Base-by-base conservation (phyloP, 179 eudicot species). In the Patellifolia procumbens region DNA sequence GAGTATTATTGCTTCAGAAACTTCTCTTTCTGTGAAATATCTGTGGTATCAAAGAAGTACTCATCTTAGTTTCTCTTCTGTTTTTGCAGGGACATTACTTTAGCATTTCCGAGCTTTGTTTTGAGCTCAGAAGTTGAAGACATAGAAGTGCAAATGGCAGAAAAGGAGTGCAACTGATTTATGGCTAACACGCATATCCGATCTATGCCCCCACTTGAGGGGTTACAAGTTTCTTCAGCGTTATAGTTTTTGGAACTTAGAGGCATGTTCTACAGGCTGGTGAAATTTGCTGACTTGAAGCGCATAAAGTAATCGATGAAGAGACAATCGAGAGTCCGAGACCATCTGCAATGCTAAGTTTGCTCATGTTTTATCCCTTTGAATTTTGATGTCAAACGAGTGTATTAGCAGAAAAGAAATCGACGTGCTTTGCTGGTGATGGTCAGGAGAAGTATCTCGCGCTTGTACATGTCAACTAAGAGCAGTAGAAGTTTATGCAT, bases 91-190 rank as follows among this genome's bases (percentile, higher is more conserved):
- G 96, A 93, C 59, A 92, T 92, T 26, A 89, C 97, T 1, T 70
- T 94, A 66, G 92, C 96, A 13, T 94, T 94, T 78, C 98, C 98
- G 2, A 94, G 98, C 87, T 94, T 94, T 81, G 82, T 89, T 78
- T 34, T 92, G 58, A 82, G 67, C 62, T 61, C 97, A 3, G 95
- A 90, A 80, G 87, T 85, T 52, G 97, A 89, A 55, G 94, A 92
- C 66, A 77, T 84, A 28, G 89, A 86, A 28, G 68, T 86, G 55
- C 24, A 64, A 77, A 31, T 56, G 67, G 24, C 26, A 12, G 12
- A 75, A 58, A 70, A 53, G 42, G 26, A 58, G 24, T 39, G 63
- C 52, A 1, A 26, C n/a, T n/a, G n/a, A n/a, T n/a, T n/a, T n/a
- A n/a, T n/a, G n/a, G n/a, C n/a, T n/a, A n/a, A n/a, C n/a, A n/a